Evolutionary conservation across 2,329 filamentous ascomycete genomes (phyloP), one percentile per base, ranked within the genome.

Genomic region (Diaporthe sp.): DNA sequence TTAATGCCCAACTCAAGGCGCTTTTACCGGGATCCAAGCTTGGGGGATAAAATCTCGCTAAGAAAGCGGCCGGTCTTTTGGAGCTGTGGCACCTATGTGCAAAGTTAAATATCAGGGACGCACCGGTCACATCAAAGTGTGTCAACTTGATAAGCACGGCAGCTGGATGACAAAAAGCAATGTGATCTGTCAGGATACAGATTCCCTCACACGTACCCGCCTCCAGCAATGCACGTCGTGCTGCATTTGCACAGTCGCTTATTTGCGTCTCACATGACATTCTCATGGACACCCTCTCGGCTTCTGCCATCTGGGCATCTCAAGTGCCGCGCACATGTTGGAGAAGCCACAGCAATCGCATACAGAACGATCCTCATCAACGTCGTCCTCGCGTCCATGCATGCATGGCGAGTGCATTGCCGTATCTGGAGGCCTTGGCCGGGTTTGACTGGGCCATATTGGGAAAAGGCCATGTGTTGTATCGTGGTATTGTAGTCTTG

Each of bases 41-140:
- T 25, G 33, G n/a, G 50, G n/a, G 4, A 28, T 12, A n/a, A n/a
- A n/a, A 38, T 35, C 28, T 19, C 64, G 61, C 42, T n/a, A 67
- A 25, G 28, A 3, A 33, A 35, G 19, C 25, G 3, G 28, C 25
- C 61, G 13, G 30, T 66, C 28, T 70, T 13, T 25, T 28, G 57
- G 55, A 54, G 70, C 25, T 68, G 13, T 33, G 10, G 47, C 33
- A 22, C n/a, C 33, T 25, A 8, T 54, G 15, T 54, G 30, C 0
- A 54, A 40, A 68, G 64, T 68, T 58, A 72, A 61, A 72, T 72
- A 22, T 45, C 57, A 64, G 57, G 70, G 70, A 64, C 57, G 25
- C 38, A 15, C 50, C 33, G 33, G 57, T 54, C 47, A 61, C 35
- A 15, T 42, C 54, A 13, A 30, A 38, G 33, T 64, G 57, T 55